Base-by-base conservation (phyloP, 768 basidiomycete species). In the Collybiopsis luxurians region DNA sequence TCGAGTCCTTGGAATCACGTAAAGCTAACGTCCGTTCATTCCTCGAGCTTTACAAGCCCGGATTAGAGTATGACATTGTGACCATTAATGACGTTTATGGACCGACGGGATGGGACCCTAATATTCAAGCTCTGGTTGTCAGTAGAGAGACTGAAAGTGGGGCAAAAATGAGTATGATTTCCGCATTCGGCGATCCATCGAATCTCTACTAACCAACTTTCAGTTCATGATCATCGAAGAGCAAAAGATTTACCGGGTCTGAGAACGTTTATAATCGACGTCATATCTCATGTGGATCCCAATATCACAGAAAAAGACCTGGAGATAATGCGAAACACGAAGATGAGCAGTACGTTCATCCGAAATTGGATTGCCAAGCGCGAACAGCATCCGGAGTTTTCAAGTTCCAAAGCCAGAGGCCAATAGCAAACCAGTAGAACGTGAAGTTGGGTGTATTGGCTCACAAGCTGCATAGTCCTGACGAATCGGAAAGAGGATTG, bases 291-390 rank as follows among this genome's bases (percentile, higher is more conserved):
- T 44, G 80, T 79, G 30, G 78, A 77, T 3, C 72, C 80, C 19
- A 82, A 75, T 55, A 70, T 90, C 24, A 85, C 84, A 48, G 78
- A 79, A 48, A 81, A 80, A 21, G 90, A 95, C 66, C 79, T 82
- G 17, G 83, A 85, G 55, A 71, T 79, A 66, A 70, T 95, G 57
- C 88, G 87, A 67, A 78, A 82, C 61, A 81, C 86, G 27, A 99
- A 99, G 78, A 86, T 98, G 82, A 94, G 97, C 68, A 97, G 94
- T 66, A 96, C 95, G 6, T 90, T 81, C 59, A 96, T 99, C 61
- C 79, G 97, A 42, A 79, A 88, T 61, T 96, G 95, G 94, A 88
- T 99, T 59, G 84, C 75, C 2, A n/a, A 49, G 30, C 53, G 24
- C 6, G 65, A 72, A 24, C 39, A 54, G n/a, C 12, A 53, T 45